Evolutionary conservation across 148 eudicot species (phyloP).

Genomic region (Linanthus parryae): DNA sequence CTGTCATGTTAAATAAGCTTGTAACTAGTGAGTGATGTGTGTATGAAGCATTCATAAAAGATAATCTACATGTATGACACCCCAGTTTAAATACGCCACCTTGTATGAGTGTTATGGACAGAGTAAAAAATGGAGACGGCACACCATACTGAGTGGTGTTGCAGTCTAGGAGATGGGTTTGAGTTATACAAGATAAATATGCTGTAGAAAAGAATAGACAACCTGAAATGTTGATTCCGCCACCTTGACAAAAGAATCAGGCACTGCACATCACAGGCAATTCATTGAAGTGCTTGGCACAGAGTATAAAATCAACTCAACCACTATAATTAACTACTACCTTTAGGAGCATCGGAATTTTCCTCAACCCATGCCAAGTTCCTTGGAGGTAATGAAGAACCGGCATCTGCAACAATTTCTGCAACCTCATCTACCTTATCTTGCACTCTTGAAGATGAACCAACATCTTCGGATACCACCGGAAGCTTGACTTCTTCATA

Average conservation of each 20-base stretch:
- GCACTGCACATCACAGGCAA: constrained; percentile 46
- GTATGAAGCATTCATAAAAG: too few species aligned
- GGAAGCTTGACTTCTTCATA: constrained; percentile 35
- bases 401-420: constrained; percentile 20
- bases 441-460: constrained; percentile 31
- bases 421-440: constrained; percentile 28
- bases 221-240: constrained; percentile 87
- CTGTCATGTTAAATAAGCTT: too few species aligned
- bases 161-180: too few species aligned
- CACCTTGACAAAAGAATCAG: constrained; percentile 53
- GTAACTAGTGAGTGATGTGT: too few species aligned
- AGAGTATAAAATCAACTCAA: too few species aligned
- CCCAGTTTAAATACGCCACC: too few species aligned
- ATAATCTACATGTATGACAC: too few species aligned
- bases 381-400: constrained; percentile 35
- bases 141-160: too few species aligned
- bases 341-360: constrained; percentile 61
- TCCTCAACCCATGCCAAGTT: constrained; percentile 46
- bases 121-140: not conserved
- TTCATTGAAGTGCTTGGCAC: too few species aligned
- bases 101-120: too few species aligned
- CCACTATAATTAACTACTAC: too few species aligned
- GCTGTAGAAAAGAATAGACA: constrained; percentile 12
- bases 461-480: constrained; percentile 31
- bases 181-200: constrained; percentile 1